Conservation (phyloP, 1,284 basidiomycete species). For the Coniophora puteana region DNA sequence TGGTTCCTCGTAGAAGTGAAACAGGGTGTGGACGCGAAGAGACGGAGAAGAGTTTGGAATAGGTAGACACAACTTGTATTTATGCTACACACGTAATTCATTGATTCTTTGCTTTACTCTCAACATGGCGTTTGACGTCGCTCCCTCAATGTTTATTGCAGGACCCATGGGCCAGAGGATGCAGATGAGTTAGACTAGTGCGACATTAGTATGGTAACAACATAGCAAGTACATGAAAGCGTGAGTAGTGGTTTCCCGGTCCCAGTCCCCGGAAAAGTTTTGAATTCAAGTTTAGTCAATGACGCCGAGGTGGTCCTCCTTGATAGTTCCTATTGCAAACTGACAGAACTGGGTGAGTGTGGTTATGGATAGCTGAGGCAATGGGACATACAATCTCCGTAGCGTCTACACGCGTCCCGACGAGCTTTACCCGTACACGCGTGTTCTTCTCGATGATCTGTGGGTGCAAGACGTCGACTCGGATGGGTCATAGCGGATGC, state of each 20-base stretch:
- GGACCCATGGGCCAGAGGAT: too few species aligned
- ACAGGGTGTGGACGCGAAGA: too few species aligned
- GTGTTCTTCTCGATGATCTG: constrained; percentile 93
- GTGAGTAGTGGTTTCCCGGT: not conserved
- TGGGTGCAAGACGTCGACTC: constrained; percentile 4
- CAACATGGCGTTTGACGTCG: too few species aligned
- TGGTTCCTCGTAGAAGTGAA: not conserved
- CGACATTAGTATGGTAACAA: too few species aligned
- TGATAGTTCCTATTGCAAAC: constrained; percentile 94
- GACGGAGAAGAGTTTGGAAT: too few species aligned
- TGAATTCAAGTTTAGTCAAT: constrained; percentile 46
- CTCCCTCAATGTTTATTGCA: too few species aligned
- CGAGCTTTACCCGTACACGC: constrained; percentile 90
- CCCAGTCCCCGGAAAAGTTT: too few species aligned
- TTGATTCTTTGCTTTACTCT: too few species aligned
- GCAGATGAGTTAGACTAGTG: too few species aligned
- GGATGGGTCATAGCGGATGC: constrained; percentile 3
- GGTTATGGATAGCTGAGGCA: constrained; percentile 1
- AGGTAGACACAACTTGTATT: too few species aligned
- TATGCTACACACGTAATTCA: too few species aligned
- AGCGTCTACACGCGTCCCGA: constrained; percentile 95
- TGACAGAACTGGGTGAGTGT: constrained; percentile 25
- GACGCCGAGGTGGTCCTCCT: constrained; percentile 91
- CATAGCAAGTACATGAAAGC: constrained; percentile 1
- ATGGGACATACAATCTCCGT: constrained; percentile 83